Evolutionary conservation across 768 basidiomycete genomes (phyloP), one percentile per base, ranked within the genome.

Genomic region (Macrolepiota fuliginosa): DNA sequence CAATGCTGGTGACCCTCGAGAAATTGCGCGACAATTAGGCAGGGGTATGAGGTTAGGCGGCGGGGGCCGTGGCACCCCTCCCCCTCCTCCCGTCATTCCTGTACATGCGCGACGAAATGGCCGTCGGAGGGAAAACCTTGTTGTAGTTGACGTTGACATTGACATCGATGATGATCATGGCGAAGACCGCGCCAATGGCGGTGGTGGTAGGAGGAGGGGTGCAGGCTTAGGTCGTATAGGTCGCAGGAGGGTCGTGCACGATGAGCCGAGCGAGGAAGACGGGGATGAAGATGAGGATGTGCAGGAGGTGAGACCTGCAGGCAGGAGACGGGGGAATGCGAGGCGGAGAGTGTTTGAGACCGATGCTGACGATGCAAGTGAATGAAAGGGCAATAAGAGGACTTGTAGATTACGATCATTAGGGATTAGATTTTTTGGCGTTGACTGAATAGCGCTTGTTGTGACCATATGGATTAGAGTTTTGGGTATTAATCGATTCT

Each of bases 181-280:
- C 10, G 47, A 39, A 1, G 2, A 24, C 22, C 17, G 22, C 1
- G 53, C 10, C 25, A 19, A 13, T 9, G 22, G 24, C 13, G 2
- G 25, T 24, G 19, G 24, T 27, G n/a, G 3, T 19, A 17, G 22
- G n/a, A 22, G 42, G 42, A 19, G 42, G 17, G 47, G 24, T 24
- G 10, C 22, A 6, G 24, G 22, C 24, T 19, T 15, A 6, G 24
- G 22, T 25, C 47, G 47, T 22, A 5, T 24, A 7, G 81, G 80
- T 56, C 65, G 81, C 65, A 75, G 80, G 80, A 24, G 88, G 87
- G 39, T 87, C 79, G 76, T 88, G 39, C 22, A 27, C 19, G 55
- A 74, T 53, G 65, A 65, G 1, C 65, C 65, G 29, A 66, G 68
- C 10, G 77, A 69, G 12, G 72, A 66, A 29, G 67, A 72, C 10